phyloP scores from a whole-genome alignment of 1,284 basidiomycete species.

The Calocybe gambosa region DNA sequence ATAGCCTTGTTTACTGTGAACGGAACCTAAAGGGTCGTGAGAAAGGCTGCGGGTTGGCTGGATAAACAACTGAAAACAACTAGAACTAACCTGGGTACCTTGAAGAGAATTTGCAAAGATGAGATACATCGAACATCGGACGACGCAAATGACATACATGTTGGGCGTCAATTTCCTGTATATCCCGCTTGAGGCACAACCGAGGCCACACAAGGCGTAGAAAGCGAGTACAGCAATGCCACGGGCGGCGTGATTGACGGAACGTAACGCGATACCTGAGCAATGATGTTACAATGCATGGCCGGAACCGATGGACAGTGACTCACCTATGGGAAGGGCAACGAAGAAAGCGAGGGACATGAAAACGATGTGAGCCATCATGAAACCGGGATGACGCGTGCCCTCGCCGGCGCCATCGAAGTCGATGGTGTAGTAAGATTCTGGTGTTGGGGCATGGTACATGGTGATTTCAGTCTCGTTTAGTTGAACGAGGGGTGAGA shows the following conservation, averaged over 20 bases:
- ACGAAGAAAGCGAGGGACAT: conserved; percentile 75
- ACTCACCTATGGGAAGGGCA: conserved; percentile 65
- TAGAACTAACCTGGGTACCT: conserved; percentile 59
- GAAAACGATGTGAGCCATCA: conserved; percentile 58
- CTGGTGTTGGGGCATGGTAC: conserved; percentile 60
- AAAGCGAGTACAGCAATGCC: conserved; percentile 51
- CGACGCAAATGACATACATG: conserved; percentile 54
- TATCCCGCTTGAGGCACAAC: conserved; percentile 55
- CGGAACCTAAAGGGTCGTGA: conserved; percentile 28
- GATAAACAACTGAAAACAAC: background rate
- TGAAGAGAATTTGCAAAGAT: conserved; percentile 8
- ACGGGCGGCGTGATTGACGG: conserved; percentile 61
- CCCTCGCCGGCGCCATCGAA: conserved; percentile 46
- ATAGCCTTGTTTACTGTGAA: conserved; percentile 63
- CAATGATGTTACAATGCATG: background rate
- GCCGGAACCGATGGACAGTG: conserved; percentile 4
- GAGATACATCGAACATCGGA: conserved; percentile 13
- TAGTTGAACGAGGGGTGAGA: conserved; percentile 48
- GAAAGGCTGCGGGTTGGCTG: conserved; percentile 1
- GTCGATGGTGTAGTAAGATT: conserved; percentile 77
- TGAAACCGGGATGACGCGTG: conserved; percentile 54
- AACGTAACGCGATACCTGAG: conserved; percentile 71
- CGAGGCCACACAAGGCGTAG: conserved; percentile 49
- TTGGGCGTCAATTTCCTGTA: conserved; percentile 75
- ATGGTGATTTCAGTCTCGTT: conserved; percentile 69